Percentiles rank a stretch among this genome's conserved stretches.
Evolutionary conservation across 106 monocot genomes (phyloP).

Genomic region (Allium fistulosum): DNA sequence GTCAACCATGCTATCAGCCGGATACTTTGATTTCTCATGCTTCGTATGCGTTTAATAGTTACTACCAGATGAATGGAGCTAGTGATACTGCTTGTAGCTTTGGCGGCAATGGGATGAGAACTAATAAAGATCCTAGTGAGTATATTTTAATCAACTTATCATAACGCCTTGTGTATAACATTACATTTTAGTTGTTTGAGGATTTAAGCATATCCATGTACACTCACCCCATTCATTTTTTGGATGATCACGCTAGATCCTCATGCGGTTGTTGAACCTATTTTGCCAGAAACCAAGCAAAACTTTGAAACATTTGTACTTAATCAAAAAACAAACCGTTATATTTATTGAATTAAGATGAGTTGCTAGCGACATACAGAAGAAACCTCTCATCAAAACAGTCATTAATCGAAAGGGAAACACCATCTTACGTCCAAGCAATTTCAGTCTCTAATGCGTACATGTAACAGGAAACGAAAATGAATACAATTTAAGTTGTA

Average conservation of each 20-base stretch:
- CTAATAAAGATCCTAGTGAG: slow-evolving; percentile 88
- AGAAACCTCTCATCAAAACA: too few species aligned
- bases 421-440: too few species aligned
- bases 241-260: neutral
- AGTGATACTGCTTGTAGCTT: slow-evolving; percentile 83
- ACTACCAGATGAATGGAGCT: slow-evolving; percentile 85
- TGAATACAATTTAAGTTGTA: too few species aligned
- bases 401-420: too few species aligned
- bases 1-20: slow-evolving; percentile 92
- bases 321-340: too few species aligned
- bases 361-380: too few species aligned
- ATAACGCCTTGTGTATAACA: neutral
- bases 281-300: too few species aligned
- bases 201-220: neutral
- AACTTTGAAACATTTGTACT: too few species aligned
- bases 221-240: neutral
- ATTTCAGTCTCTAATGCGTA: too few species aligned
- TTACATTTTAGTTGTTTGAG: neutral
- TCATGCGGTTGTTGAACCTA: neutral
- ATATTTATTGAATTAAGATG: too few species aligned
- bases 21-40: slow-evolving; percentile 80
- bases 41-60: slow-evolving; percentile 82
- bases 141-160: neutral
- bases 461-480: too few species aligned
- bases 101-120: slow-evolving; percentile 72